These are phyloP conservation scores for Jaapia argillacea DNA, from an alignment of 768 basidiomycete genomes.

Conservation along the genomic window DNA sequence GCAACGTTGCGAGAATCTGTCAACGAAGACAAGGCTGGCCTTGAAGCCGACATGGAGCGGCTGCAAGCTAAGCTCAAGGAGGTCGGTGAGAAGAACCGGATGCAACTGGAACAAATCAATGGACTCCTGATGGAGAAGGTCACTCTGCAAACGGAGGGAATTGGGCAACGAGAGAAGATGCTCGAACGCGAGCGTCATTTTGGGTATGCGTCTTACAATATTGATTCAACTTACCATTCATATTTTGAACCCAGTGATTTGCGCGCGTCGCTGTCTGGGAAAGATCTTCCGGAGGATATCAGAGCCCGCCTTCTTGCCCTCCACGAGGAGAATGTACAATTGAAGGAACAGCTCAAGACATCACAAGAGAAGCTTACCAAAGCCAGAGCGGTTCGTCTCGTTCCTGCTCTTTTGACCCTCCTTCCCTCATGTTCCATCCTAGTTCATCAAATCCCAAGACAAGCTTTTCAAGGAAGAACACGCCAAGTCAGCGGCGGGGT, in stretches of 20 bases:
- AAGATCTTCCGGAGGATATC: constrained; percentile 75
- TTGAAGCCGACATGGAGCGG: constrained; percentile 59
- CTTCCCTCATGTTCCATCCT: background rate
- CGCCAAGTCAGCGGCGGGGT: constrained; percentile 36
- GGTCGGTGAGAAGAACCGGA: constrained; percentile 71
- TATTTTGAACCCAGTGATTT: constrained; percentile 46
- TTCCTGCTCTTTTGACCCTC: background rate
- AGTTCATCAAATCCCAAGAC: constrained; percentile 94
- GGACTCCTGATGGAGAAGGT: constrained; percentile 85
- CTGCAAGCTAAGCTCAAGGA: constrained; percentile 62
- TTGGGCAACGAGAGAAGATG: constrained; percentile 80
- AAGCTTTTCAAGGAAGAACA: constrained; percentile 79
- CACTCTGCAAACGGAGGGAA: constrained; percentile 81
- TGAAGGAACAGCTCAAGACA: constrained; percentile 66
- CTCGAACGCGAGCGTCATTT: constrained; percentile 81
- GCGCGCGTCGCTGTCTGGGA: constrained; percentile 65
- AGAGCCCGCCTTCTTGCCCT: constrained; percentile 63
- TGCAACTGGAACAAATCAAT: constrained; percentile 88
- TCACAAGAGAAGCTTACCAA: constrained; percentile 69
- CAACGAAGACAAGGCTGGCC: constrained; percentile 71
- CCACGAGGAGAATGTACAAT: constrained; percentile 65
- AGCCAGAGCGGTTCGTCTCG: constrained; percentile 51
- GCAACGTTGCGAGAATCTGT: constrained; percentile 79
- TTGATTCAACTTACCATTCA: constrained; percentile 1
- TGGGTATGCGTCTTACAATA: constrained; percentile 57